Evolutionary conservation across 805 yeast genomes (phyloP).

Genomic region (Myxozyma kluyveri): DNA sequence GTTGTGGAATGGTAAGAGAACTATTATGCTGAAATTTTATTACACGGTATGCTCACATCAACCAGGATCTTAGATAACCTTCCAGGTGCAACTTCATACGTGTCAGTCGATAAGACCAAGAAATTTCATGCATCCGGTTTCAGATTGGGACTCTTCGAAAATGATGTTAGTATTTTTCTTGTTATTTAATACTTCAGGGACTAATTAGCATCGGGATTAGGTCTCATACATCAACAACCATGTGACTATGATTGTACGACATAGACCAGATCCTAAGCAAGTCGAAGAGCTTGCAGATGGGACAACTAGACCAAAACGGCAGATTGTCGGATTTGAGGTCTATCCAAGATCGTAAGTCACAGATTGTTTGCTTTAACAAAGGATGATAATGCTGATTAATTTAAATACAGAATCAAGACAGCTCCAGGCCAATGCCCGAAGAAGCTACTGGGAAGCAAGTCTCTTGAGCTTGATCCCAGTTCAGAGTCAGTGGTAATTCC

Average conservation of each 20-base stretch:
- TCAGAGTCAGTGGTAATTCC: conserved; percentile 50
- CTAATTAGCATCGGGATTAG: no score
- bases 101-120: conserved; percentile 54
- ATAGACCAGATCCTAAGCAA: conserved; percentile 43
- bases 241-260: conserved; percentile 74
- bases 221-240: conserved; percentile 70
- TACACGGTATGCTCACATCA: background rate
- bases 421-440: conserved; percentile 65
- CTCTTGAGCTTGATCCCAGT: conserved; percentile 49
- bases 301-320: conserved; percentile 31
- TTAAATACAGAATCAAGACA: conserved; percentile 2
- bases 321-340: conserved; percentile 83
- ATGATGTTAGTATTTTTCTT: conserved; percentile 42
- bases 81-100: conserved; percentile 85
- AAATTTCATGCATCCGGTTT: conserved; percentile 84
- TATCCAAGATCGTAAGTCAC: conserved; percentile 73
- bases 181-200: no score
- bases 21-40: no score
- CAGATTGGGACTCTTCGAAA: conserved; percentile 69
- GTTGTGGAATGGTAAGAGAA: conserved; percentile 65
- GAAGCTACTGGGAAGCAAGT: conserved; percentile 41
- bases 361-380: conserved; percentile 31
- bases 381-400: conserved; percentile 1
- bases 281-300: background rate
- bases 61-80: conserved; percentile 59